Base-by-base conservation (phyloP, 1,284 basidiomycete species). In the Pseudozyma pruni region DNA sequence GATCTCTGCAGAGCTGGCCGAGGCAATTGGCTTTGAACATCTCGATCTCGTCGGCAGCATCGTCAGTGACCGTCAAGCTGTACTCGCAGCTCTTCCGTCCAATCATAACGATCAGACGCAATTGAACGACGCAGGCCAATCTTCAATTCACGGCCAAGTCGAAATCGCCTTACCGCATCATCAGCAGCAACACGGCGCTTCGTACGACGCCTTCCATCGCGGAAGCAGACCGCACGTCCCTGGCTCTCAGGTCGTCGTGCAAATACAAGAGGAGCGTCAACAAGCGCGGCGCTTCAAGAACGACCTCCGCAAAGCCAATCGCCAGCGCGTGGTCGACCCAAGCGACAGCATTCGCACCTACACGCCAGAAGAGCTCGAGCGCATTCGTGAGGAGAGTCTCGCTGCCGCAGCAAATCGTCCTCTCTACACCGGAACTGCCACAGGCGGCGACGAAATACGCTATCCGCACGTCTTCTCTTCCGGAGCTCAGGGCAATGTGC, bases 401-500 rank as follows among this genome's bases (percentile, higher is more conserved):
- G 85, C 86, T 59, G 86, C 85, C 10, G 90, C 90, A 81, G 88
- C 89, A 16, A 84, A 87, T 45, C 86, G 90, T 41, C 90, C 91
- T 9, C 82, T 93, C 29, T 91, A 88, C 72, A 55, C 87, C 52
- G 75, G 39, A 68, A 81, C 90, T 85, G 83, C 87, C 79, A 84
- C 87, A 17, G 84, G 85, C 8, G 85, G 87, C 3, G 89, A 91
- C 74, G 81, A 85, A 42, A 81, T 83, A 17, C 62, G 71, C 23
- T 88, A 97, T 42, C 95, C 95, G 0, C 89, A 98, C 83, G 91
- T 99, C 13, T 99, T 95, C 80, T 90, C 91, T 2, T 90, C 92
- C 3, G 85, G 85, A 44, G 86, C 83, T 2, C 87, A 88, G 59
- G 90, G 90, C 29, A 90, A 88, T 72, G 84, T 92, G 13, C 82